Evolutionary conservation across 2,329 filamentous ascomycete genomes (phyloP), one percentile per base, ranked within the genome.

Genomic region (Monosporascus sp.): DNA sequence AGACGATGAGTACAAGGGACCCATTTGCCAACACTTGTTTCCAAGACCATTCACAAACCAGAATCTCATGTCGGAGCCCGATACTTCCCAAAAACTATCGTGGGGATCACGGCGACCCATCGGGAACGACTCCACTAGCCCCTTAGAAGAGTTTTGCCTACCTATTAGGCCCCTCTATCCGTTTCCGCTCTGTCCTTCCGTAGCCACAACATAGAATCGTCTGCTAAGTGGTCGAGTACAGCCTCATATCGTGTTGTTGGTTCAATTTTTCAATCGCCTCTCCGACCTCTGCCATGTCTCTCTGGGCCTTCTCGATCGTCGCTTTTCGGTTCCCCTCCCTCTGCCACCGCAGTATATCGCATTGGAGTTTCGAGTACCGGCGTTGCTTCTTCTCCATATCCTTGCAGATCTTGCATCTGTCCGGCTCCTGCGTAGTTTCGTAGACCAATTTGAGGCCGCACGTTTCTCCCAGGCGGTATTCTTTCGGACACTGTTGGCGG

Each of bases 401-500:
- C 66, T 90, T 86, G 75, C 93, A 97, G 58, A 91, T 79, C 69
- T 88, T 89, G 78, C 93, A 97, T 64, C 83, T 82, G 52, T 82
- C 81, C 44, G 70, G 63, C 51, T 87, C 78, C 54, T 77, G 76
- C 59, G 83, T 78, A 25, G 89, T 92, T 62, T 83, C 77, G 76
- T 88, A 91, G 67, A 96, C 86, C 59, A 96, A 82, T 75, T 90
- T 96, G 75, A 96, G 87, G 57, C 93, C 93, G 74, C 93, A 97
- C 38, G 93, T 97, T 78, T 97, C 93, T 65, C 93, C 93, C 61
- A 89, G 96, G 60, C 93, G 89, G 76, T 96, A 95, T 72, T 97
- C 93, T 73, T 90, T 91, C 72, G 88, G 87, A 80, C 93, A 97
- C 70, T 96, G 92, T 72, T 92, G 83, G 61, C 89, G 86, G 77